A percentile compares a stretch with the other conserved stretches of the same genome.
phyloP scores from a whole-genome alignment of 2,329 filamentous ascomycete species.

The Cladophialophora bantiana region DNA sequence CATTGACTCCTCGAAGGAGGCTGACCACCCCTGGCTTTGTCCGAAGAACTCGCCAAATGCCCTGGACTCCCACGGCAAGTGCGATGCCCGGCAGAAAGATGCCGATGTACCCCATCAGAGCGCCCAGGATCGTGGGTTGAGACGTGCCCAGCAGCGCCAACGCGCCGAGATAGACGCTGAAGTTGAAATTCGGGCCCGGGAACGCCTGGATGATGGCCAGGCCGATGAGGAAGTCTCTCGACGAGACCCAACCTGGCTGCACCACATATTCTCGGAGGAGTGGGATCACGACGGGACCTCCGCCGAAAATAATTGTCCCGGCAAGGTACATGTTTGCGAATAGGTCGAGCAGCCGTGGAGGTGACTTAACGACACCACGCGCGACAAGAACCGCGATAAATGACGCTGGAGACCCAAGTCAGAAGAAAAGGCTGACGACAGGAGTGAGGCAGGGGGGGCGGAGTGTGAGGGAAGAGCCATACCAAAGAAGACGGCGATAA shows the following conservation, averaged over 20 bases:
- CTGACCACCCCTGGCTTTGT: constrained; percentile 57
- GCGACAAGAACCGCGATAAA: constrained; percentile 60
- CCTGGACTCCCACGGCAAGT: constrained; percentile 48
- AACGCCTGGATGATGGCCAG: constrained; percentile 75
- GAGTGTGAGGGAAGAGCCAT: constrained; percentile 21
- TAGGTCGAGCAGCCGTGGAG: constrained; percentile 63
- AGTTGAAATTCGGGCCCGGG: constrained; percentile 59
- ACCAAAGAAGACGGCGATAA: constrained; percentile 60
- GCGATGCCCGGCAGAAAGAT: constrained; percentile 62
- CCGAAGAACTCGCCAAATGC: constrained; percentile 62
- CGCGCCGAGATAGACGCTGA: constrained; percentile 65
- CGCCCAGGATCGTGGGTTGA: constrained; percentile 53
- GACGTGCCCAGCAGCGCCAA: constrained; percentile 55
- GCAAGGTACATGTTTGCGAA: constrained; percentile 78
- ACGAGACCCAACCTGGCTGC: constrained; percentile 71
- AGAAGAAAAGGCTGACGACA: background rate
- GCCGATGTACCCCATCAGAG: constrained; percentile 59
- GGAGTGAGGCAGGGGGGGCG: background rate
- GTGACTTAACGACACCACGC: constrained; percentile 48
- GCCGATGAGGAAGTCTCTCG: constrained; percentile 75
- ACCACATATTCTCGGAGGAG: constrained; percentile 68
- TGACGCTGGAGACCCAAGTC: constrained; percentile 45
- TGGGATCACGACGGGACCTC: constrained; percentile 70
- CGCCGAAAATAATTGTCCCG: constrained; percentile 72
- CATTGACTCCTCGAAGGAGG: constrained; percentile 64